A percentile compares a stretch with the other conserved stretches of the same genome.
These are phyloP conservation scores for Alternaria atra DNA, from an alignment of 2,329 filamentous ascomycete genomes.

Conservation along the genomic window DNA sequence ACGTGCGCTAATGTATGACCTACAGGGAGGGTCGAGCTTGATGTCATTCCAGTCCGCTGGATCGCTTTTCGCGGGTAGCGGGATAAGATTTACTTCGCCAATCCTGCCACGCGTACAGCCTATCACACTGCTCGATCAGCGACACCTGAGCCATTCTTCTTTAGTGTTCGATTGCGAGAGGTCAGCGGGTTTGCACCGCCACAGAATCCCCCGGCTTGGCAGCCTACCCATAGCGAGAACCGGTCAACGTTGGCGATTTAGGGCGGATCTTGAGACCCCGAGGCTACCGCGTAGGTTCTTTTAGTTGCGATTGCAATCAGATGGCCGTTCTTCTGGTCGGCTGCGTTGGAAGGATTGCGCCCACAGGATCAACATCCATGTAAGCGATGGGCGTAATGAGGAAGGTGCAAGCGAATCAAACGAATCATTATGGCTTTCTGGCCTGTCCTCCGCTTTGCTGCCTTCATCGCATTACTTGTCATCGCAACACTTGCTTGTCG, in stretches of 20 bases:
- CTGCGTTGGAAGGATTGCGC: background rate
- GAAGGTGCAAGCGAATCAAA: constrained; percentile 1
- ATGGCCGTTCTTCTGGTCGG: background rate
- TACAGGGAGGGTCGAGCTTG: constrained; percentile 8
- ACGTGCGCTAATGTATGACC: constrained; percentile 12
- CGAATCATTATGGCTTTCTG: background rate
- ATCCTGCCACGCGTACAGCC: constrained; percentile 8
- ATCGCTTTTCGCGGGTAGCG: constrained; percentile 18
- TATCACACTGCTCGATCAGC: background rate
- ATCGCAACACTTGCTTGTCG: constrained; percentile 3
- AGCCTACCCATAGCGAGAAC: background rate
- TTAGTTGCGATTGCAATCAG: background rate
- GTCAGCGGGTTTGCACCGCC: constrained; percentile 6
- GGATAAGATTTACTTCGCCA: constrained; percentile 2
- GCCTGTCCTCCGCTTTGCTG: background rate
- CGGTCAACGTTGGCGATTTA: background rate
- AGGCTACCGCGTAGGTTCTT: background rate
- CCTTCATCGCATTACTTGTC: constrained; percentile 1
- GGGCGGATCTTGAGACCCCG: background rate
- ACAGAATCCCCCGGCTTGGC: constrained; percentile 7
- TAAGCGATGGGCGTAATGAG: background rate
- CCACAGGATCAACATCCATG: background rate
- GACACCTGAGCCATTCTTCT: background rate
- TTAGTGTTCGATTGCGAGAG: constrained; percentile 7
- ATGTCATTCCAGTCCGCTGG: constrained; percentile 17